Conservation (phyloP, 495 filamentous ascomycete genomes). For the Aspergillus incahuasiensis region DNA sequence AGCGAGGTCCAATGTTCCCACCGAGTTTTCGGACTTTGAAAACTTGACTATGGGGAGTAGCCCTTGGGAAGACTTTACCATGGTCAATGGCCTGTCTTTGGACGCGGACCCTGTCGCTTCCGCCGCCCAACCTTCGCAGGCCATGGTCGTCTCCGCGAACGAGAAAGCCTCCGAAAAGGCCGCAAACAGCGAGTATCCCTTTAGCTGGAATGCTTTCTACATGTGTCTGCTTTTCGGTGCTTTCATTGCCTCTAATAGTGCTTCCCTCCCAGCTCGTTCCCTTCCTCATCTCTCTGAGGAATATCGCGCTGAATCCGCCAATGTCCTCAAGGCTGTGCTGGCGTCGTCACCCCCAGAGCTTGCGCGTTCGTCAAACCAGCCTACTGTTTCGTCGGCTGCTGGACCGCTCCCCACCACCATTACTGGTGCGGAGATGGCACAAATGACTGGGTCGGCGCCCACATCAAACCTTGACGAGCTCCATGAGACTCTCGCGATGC, state of each 20-base stretch:
- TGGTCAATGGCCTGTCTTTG: conserved; percentile 56
- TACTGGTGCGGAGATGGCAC: conserved; percentile 41
- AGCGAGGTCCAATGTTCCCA: conserved; percentile 56
- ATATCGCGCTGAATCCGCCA: conserved; percentile 85
- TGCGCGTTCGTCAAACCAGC: conserved; percentile 23
- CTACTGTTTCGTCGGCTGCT: conserved; percentile 38
- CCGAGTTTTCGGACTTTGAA: conserved; percentile 76
- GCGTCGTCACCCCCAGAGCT: conserved; percentile 52
- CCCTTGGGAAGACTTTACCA: conserved; percentile 75
- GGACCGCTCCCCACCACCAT: conserved; percentile 46
- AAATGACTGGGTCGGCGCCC: conserved; percentile 49
- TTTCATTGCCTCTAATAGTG: conserved; percentile 85
- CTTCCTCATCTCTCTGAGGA: conserved; percentile 90
- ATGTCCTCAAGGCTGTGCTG: conserved; percentile 82
- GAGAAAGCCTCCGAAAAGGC: conserved; percentile 62
- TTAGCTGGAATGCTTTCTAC: conserved; percentile 56
- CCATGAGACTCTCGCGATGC: conserved; percentile 65
- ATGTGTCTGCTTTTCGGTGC: conserved; percentile 94
- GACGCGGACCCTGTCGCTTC: conserved; percentile 37
- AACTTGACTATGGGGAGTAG: conserved; percentile 69
- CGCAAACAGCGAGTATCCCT: conserved; percentile 54
- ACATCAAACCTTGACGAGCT: conserved; percentile 70
- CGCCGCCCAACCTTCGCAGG: conserved; percentile 14
- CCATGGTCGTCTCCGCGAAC: conserved; percentile 23
- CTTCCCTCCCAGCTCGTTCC: conserved; percentile 50